Evolutionary conservation across 2,329 filamentous ascomycete species (phyloP).

Genomic region (Aspergillus pseudoglaucus): DNA sequence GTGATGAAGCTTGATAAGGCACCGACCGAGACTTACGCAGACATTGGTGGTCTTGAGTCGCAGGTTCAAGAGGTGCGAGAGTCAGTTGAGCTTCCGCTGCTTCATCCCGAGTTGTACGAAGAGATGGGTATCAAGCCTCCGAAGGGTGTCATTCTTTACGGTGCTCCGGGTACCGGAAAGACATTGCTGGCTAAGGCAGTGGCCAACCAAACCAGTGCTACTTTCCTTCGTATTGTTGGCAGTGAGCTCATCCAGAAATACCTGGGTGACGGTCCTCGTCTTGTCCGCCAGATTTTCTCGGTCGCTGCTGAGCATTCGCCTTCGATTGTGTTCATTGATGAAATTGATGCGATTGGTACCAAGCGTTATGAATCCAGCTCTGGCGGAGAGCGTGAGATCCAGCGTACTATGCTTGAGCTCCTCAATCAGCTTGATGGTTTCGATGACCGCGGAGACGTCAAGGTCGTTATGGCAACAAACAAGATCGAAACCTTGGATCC

Average conservation of each 20-base stretch:
- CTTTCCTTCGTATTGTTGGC: slow-evolving; percentile 93
- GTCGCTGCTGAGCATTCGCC: slow-evolving; percentile 94
- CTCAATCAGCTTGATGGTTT: slow-evolving; percentile 98
- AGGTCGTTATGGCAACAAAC: slow-evolving; percentile 99
- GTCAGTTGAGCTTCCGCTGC: slow-evolving; percentile 87
- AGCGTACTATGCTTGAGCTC: slow-evolving; percentile 96
- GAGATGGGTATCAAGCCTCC: slow-evolving; percentile 99
- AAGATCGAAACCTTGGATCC: slow-evolving; percentile 98
- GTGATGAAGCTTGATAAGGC: slow-evolving; percentile 99
- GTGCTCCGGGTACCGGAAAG: slow-evolving; percentile 94
- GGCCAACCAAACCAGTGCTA: slow-evolving; percentile 97
- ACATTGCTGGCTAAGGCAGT: slow-evolving; percentile 94
- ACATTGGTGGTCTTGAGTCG: slow-evolving; percentile 90
- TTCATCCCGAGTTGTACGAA: slow-evolving; percentile 96
- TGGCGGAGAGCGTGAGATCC: slow-evolving; percentile 92
- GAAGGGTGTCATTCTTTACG: slow-evolving; percentile 98
- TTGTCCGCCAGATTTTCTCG: slow-evolving; percentile 86
- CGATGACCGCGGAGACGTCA: slow-evolving; percentile 96
- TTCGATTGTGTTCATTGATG: slow-evolving; percentile 97
- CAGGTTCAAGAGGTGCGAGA: slow-evolving; percentile 98
- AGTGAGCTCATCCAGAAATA: slow-evolving; percentile 99
- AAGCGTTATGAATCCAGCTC: slow-evolving; percentile 98
- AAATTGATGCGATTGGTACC: slow-evolving; percentile 97
- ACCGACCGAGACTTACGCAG: slow-evolving; percentile 94
- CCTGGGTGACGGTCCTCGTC: slow-evolving; percentile 85